These are phyloP conservation scores for Barnettozyma salicaria DNA, from an alignment of 805 yeast species.

Conservation along the genomic window DNA sequence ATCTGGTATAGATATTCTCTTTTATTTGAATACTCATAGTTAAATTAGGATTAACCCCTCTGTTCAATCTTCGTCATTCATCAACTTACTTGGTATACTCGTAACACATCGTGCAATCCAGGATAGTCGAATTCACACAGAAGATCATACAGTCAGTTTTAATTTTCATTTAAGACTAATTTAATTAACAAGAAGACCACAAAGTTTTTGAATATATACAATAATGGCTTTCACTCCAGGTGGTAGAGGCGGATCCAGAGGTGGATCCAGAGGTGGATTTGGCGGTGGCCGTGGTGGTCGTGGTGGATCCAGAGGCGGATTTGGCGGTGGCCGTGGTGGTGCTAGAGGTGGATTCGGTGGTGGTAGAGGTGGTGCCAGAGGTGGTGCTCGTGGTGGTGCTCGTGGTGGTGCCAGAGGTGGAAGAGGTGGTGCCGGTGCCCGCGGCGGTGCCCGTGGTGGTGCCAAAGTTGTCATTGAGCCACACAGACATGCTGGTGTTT, in stretches of 20 bases:
- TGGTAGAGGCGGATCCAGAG: conserved; percentile 52
- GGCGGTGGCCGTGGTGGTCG: conserved; percentile 45
- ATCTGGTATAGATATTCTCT: too few species aligned
- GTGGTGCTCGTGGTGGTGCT: conserved; percentile 46
- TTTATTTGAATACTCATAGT: too few species aligned
- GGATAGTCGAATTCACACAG: too few species aligned
- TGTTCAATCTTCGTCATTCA: too few species aligned
- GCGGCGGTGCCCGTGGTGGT: conserved; percentile 84
- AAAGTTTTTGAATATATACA: too few species aligned
- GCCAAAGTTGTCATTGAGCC: conserved; percentile 98
- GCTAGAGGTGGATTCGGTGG: conserved; percentile 32
- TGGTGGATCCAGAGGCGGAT: conserved; percentile 47
- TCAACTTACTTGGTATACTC: too few species aligned
- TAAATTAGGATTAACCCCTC: too few species aligned
- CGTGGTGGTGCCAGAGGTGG: conserved; percentile 43
- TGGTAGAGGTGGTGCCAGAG: conserved; percentile 33
- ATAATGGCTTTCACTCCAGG: conserved; percentile 77
- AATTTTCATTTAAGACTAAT: too few species aligned
- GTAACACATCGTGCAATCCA: too few species aligned
- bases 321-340: conserved; percentile 39
- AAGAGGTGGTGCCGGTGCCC: conserved; percentile 55
- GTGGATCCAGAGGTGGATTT: conserved; percentile 26
- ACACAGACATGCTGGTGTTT: conserved; percentile 98
- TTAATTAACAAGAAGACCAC: too few species aligned
- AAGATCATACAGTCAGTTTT: too few species aligned